Percentiles rank a stretch among this genome's conserved stretches.
Conservation (phyloP, 2,329 filamentous ascomycete species). For the Teratosphaeria nubilosa region DNA sequence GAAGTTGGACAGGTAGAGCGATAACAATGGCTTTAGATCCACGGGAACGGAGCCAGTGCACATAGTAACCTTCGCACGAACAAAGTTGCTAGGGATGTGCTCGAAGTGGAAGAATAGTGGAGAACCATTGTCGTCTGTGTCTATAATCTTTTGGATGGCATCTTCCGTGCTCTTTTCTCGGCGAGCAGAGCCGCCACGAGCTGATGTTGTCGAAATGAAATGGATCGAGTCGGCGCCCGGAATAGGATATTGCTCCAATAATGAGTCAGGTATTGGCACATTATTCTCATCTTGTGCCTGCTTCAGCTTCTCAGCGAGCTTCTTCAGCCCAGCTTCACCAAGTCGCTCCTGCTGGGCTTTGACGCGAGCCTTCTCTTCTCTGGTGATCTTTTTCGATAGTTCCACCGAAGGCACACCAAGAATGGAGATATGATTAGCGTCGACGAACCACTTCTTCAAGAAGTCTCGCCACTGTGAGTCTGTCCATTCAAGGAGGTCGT, state of each 20-base stretch:
- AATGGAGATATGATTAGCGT: slow-evolving; percentile 78
- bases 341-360: slow-evolving; percentile 68
- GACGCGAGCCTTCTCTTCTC: slow-evolving; percentile 67
- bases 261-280: slow-evolving; percentile 61
- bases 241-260: slow-evolving; percentile 74
- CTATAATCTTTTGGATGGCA: slow-evolving; percentile 63
- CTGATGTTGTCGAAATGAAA: slow-evolving; percentile 82
- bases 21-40: slow-evolving; percentile 73
- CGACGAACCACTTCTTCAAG: slow-evolving; percentile 70
- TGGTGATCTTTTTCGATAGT: slow-evolving; percentile 70
- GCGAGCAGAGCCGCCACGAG: slow-evolving; percentile 68
- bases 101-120: slow-evolving; percentile 95
- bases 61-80: slow-evolving; percentile 70
- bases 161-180: slow-evolving; percentile 59
- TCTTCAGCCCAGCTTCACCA: slow-evolving; percentile 69
- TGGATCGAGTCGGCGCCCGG: slow-evolving; percentile 85
- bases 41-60: slow-evolving; percentile 68
- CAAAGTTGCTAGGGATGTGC: slow-evolving; percentile 85
- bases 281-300: slow-evolving; percentile 83
- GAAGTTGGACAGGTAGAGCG: slow-evolving; percentile 82
- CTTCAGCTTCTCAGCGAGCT: slow-evolving; percentile 65
- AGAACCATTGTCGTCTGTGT: slow-evolving; percentile 49
- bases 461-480: slow-evolving; percentile 78
- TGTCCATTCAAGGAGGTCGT: slow-evolving; percentile 65
- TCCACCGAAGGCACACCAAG: slow-evolving; percentile 76